These are phyloP conservation scores for Salix suchowensis DNA, from an alignment of 345 rosid species.

Conservation along the genomic window DNA sequence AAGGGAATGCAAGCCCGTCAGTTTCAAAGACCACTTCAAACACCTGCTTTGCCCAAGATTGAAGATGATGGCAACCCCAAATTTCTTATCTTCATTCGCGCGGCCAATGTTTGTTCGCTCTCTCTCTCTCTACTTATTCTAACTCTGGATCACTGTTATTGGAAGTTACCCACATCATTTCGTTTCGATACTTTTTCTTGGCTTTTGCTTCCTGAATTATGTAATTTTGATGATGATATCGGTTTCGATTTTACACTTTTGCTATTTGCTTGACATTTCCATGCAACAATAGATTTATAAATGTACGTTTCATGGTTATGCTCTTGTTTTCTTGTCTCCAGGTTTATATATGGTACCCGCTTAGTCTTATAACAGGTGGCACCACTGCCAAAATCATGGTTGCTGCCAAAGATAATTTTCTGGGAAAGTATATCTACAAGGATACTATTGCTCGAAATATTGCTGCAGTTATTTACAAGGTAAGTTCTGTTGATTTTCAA, in stretches of 20 bases:
- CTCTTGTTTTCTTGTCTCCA: conserved; percentile 17
- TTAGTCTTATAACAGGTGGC: conserved; percentile 75
- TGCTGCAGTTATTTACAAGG: conserved; percentile 85
- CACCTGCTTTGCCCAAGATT: conserved; percentile 80
- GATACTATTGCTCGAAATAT: conserved; percentile 86
- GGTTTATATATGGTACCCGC: conserved; percentile 93
- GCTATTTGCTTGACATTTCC: background rate
- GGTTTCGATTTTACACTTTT: too few species aligned
- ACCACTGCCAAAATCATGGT: conserved; percentile 96
- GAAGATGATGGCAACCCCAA: conserved; percentile 94
- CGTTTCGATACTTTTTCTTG: too few species aligned
- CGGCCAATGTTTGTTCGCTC: conserved; percentile 64
- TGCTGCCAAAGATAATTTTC: conserved; percentile 84
- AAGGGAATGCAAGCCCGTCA: conserved; percentile 77
- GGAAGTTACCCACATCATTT: background rate
- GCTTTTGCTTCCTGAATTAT: too few species aligned
- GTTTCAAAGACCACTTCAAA: conserved; percentile 54
- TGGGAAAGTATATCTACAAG: conserved; percentile 90
- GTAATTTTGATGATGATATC: too few species aligned
- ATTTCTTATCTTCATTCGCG: conserved; percentile 84
- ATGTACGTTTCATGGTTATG: background rate
- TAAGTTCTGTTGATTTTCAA: conserved; percentile 19
- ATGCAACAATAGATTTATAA: background rate
- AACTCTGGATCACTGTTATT: background rate
- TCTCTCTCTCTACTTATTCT: background rate